Base-by-base conservation (phyloP, 306 rosid genomes). In the Rosa lucieae region DNA sequence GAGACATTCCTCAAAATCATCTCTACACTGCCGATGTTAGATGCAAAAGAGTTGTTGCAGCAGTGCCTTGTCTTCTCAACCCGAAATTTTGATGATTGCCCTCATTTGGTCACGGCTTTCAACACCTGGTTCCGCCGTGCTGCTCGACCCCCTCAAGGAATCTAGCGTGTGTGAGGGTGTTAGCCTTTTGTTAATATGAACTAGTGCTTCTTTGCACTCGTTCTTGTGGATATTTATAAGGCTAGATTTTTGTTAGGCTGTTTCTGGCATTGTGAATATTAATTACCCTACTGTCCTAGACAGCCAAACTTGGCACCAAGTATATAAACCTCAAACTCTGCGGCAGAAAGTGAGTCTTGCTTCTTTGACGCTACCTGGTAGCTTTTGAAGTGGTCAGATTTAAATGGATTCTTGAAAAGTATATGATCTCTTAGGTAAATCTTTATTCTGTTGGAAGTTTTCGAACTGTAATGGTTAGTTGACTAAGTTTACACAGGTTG, bases 91-190 rank as follows among this genome's bases (percentile, higher is more conserved):
- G 99, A 94, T 29, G 99, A 95, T 49, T 95, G 99, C 72, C 92
- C 93, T 48, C 99, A 95, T 87, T 83, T 95, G 84, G 84, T 93
- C 23, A 82, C 76, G 1, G 99, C 98, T 1, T 95, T 95, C 87
- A 85, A 95, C 81, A 95, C 94, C 77, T 95, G 99, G 99, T 95
- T 95, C 86, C 90, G 94, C 43, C 99, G 98, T 20, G 94, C 96
- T 13, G 85, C 88, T 2, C 86, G 47, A 32, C 86, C 91, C 23
- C 77, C 83, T 0, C 89, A 74, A 74, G 77, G 85, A 83, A 73
- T 29, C 13, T 7, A 59, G 10, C 76, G 42, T 0, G 46, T 40
- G 49, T 70, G 43, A 10, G 42, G 0, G 53, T 40, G 49, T 70
- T 62, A 10, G n/a, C 47, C 63, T 49, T 26, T 51, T 79, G 67